Evolutionary conservation across 768 basidiomycete genomes (phyloP).

Genomic region (Lactarius pseudohatsudake): DNA sequence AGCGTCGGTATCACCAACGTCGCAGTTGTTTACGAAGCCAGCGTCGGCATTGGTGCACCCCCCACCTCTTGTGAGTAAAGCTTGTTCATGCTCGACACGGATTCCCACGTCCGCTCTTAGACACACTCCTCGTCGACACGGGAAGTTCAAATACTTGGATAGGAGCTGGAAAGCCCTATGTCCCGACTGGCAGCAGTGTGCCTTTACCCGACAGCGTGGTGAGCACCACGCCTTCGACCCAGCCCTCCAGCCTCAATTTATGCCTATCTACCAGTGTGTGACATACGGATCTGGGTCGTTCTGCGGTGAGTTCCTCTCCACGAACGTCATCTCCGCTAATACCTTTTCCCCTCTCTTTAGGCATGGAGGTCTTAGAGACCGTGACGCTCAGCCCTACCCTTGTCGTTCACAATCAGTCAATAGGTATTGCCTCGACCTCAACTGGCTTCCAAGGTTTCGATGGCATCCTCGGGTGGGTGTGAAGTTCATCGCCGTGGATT

Average conservation of each 20-base stretch:
- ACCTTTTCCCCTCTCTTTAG: not conserved
- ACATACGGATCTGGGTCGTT: constrained; percentile 21
- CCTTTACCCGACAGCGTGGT: not conserved
- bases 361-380: not conserved
- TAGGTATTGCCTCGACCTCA: constrained; percentile 39
- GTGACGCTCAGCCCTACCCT: constrained; percentile 18
- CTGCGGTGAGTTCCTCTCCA: constrained; percentile 7
- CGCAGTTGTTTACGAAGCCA: constrained; percentile 42
- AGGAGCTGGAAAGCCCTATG: constrained; percentile 6
- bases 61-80: constrained; percentile 47
- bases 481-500: not conserved
- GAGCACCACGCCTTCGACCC: not conserved
- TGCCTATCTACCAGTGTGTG: constrained; percentile 6
- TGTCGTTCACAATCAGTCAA: constrained; percentile 35
- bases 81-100: too few species aligned
- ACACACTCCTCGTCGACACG: not conserved
- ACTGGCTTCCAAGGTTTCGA: constrained; percentile 38
- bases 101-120: not conserved
- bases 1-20: constrained; percentile 45
- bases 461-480: constrained; percentile 39
- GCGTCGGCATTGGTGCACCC: constrained; percentile 51
- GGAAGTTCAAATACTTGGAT: constrained; percentile 12
- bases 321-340: not conserved
- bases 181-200: not conserved
- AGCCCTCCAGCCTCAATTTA: not conserved